These are phyloP conservation scores for Penicillium odoratum DNA, from an alignment of 495 filamentous ascomycete species.

Conservation along the genomic window DNA sequence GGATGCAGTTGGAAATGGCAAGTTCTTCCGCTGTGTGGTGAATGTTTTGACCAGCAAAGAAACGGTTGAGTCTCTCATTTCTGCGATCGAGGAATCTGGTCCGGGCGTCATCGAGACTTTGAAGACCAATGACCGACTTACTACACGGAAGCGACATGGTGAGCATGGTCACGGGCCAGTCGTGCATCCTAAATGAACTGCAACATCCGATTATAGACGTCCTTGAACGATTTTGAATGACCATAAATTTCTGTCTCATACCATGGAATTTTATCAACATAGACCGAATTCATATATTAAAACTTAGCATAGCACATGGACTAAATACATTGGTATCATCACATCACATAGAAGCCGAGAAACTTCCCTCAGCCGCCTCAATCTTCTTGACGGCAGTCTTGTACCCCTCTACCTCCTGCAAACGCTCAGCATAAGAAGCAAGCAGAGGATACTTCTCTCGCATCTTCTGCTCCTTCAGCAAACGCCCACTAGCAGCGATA, in stretches of 20 bases:
- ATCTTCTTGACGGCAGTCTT: conserved; percentile 60
- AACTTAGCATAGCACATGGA: neutral
- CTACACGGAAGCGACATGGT: neutral
- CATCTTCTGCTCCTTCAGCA: conserved; percentile 49
- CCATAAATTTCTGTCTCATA: neutral
- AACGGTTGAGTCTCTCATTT: conserved; percentile 76
- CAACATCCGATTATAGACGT: neutral
- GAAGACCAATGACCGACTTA: conserved; percentile 17
- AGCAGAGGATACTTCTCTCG: conserved; percentile 61
- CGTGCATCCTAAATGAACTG: neutral
- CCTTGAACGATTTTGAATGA: neutral
- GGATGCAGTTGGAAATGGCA: conserved; percentile 60
- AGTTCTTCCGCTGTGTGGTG: conserved; percentile 87
- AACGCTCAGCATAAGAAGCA: conserved; percentile 58
- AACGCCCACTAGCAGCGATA: conserved; percentile 46
- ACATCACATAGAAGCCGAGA: conserved; percentile 40
- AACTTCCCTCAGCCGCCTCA: conserved; percentile 59
- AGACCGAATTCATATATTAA: neutral
- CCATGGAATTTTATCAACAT: too few relatives aligned
- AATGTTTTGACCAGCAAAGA: conserved; percentile 69
- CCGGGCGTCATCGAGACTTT: conserved; percentile 44
- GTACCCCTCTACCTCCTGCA: conserved; percentile 65
- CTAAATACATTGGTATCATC: neutral
- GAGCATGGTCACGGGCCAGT: neutral
- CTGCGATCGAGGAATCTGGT: conserved; percentile 67